Conservation (phyloP, 257 asterid species). For the Cynanchum wilfordii region DNA sequence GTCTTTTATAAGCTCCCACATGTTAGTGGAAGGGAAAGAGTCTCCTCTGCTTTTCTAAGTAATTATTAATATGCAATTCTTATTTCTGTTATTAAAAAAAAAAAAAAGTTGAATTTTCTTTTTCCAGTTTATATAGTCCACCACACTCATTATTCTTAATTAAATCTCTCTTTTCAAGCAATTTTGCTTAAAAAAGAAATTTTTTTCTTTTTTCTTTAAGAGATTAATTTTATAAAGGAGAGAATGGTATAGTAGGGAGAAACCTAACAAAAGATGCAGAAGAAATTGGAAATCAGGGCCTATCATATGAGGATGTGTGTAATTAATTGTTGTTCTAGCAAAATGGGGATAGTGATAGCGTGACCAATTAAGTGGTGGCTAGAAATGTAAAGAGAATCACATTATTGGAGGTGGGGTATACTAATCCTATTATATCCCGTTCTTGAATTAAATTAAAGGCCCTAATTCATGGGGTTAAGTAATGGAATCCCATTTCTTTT, state of each 20-base stretch:
- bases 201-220: no score
- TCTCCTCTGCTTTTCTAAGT: neutral
- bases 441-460: neutral
- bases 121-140: neutral
- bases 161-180: neutral
- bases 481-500: neutral
- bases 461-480: neutral
- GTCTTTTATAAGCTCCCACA: neutral
- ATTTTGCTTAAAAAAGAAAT: no score
- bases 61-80: neutral
- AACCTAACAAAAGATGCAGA: neutral
- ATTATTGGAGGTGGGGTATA: slow-evolving; percentile 42
- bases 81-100: neutral
- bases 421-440: neutral
- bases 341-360: slow-evolving; percentile 14
- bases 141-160: neutral
- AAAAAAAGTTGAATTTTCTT: neutral
- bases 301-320: neutral
- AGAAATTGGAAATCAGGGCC: neutral
- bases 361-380: slow-evolving; percentile 26
- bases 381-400: slow-evolving; percentile 14
- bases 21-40: neutral
- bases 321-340: neutral
- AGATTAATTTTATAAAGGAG: neutral
- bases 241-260: neutral